Conservation (phyloP, 2,329 filamentous ascomycete genomes). For the Phyllosticta capitalensis region DNA sequence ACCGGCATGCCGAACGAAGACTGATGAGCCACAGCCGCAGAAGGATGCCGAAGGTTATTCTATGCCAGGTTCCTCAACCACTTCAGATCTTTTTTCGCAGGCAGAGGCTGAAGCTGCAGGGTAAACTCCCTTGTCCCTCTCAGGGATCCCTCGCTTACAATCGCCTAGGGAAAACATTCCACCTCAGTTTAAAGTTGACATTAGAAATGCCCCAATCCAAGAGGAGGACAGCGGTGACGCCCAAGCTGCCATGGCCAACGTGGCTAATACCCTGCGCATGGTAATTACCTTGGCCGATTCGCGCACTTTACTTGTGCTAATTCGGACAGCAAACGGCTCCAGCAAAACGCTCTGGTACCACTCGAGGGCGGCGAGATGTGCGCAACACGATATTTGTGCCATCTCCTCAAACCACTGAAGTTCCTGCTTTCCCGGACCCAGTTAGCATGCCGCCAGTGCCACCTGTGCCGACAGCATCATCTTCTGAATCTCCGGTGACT, state of each 20-base stretch:
- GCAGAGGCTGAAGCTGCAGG: slow-evolving; percentile 55
- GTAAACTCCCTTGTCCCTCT: slow-evolving; percentile 16
- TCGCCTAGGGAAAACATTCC: slow-evolving; percentile 20
- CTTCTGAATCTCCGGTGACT: slow-evolving; percentile 18
- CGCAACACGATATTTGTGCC: slow-evolving; percentile 76
- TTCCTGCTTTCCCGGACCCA: slow-evolving; percentile 12
- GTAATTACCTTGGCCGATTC: slow-evolving; percentile 25
- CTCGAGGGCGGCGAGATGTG: slow-evolving; percentile 82
- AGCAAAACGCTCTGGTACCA: slow-evolving; percentile 51
- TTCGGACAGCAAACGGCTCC: slow-evolving; percentile 49
- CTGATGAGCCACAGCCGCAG: slow-evolving; percentile 22
- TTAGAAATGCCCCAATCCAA: slow-evolving; percentile 65
- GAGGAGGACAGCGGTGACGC: slow-evolving; percentile 68
- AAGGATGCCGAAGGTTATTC: slow-evolving; percentile 71
- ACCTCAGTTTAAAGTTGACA: slow-evolving; percentile 66
- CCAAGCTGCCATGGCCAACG: slow-evolving; percentile 63
- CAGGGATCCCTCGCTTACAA: neutral
- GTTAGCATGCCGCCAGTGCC: slow-evolving; percentile 12
- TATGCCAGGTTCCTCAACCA: slow-evolving; percentile 52
- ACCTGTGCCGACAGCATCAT: slow-evolving; percentile 12
- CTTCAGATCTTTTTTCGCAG: slow-evolving; percentile 49
- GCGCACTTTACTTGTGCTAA: neutral
- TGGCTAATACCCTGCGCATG: slow-evolving; percentile 60
- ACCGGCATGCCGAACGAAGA: neutral
- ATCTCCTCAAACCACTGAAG: slow-evolving; percentile 8